A percentile compares a stretch with the other conserved stretches of the same genome.
Conservation (phyloP, 306 rosid genomes). For the Urtica urens region DNA sequence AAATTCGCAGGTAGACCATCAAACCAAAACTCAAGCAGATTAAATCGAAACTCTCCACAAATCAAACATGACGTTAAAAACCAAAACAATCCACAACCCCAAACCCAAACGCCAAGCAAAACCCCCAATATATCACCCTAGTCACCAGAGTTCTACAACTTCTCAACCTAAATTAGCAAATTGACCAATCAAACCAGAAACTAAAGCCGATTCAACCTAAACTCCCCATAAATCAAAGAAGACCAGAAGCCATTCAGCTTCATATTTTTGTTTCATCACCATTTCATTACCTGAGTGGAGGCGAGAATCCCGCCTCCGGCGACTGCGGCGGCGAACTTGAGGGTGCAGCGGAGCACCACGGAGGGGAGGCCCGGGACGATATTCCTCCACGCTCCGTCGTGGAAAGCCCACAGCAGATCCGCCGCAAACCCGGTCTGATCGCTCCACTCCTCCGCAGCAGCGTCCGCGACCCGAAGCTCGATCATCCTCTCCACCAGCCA, state of each 20-base stretch:
- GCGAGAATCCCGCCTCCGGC: slow-evolving; percentile 65
- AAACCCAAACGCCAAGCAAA: no score
- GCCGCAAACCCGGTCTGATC: slow-evolving; percentile 58
- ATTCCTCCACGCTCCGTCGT: slow-evolving; percentile 77
- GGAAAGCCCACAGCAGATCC: slow-evolving; percentile 71
- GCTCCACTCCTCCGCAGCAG: slow-evolving; percentile 75
- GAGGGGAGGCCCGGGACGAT: slow-evolving; percentile 84
- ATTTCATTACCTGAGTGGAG: slow-evolving; percentile 42
- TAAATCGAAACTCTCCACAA: no score
- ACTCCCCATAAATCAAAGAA: no score
- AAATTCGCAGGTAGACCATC: no score
- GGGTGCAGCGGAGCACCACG: slow-evolving; percentile 69
- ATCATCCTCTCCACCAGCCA: slow-evolving; percentile 95
- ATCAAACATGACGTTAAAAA: no score
- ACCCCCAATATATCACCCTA: no score
- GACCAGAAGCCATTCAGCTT: not conserved
- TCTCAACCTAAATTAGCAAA: no score
- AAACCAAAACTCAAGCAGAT: not conserved
- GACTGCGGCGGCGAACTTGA: slow-evolving; percentile 65
- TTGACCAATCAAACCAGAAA: not conserved
- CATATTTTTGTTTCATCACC: no score
- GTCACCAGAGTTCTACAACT: not conserved
- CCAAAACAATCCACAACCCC: no score
- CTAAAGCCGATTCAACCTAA: not conserved
- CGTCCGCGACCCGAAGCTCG: slow-evolving; percentile 75